Evolutionary conservation across 768 basidiomycete species (phyloP), one percentile per base, ranked within the genome.

Genomic region (Kwoniella sp.): DNA sequence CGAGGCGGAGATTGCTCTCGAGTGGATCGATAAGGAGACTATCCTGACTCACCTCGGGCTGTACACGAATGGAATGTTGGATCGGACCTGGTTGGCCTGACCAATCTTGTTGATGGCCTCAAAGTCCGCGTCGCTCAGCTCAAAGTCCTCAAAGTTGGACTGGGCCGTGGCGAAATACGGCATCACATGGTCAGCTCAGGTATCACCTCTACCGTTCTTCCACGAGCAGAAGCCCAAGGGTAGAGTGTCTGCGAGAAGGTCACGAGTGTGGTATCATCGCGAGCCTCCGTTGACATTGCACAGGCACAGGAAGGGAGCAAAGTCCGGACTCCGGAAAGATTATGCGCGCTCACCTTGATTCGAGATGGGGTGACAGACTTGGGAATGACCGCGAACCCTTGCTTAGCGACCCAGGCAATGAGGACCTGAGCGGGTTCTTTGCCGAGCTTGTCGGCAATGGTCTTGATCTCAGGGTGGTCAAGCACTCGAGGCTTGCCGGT

Each of bases 371-470:
- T 74, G 28, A 91, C 89, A 61, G 86, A 87, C 85, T 93, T 93
- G 20, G 92, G 92, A 73, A 93, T 91, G 67, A 93, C 89, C 9
- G 87, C 87, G 79, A 87, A 88, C 13, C 91, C 92, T 47, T 90
- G 85, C 71, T 87, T 78, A 38, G 81, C 85, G 13, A 87, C 89
- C 91, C 91, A 94, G 0, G 90, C 90, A 66, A 95, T 82, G 60
- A 93, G 84, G 38, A 93, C 88, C 79, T 93, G 90, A 0, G 91
- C 92, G 1, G 90, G 82, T 0, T 88, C 88, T 4, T 87, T 88
- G 34, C 82, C 82, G 37, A 89, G 84, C 72, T 83, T 84, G 66
- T 86, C 79, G 23, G 90, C 91, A 53, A 92, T 84, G 60, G 85
- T 85, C 52, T 84, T 72, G 26, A 93, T 85, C 52, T 82, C 82